phyloP scores from a whole-genome alignment of 768 basidiomycete species.

The Trametes cinnabarina region DNA sequence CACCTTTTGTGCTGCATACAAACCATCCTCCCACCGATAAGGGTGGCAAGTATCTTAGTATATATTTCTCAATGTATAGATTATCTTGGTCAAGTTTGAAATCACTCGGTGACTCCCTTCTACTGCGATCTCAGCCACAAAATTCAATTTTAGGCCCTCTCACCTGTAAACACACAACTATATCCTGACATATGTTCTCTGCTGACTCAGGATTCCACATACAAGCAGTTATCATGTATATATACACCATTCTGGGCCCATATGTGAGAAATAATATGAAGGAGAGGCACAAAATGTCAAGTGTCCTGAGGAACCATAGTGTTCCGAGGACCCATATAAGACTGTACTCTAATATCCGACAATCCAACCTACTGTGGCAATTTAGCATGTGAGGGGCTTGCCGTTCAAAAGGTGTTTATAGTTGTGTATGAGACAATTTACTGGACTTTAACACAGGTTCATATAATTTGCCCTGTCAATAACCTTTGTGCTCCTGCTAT shows the following conservation, averaged over 20 bases:
- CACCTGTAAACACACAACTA: background rate
- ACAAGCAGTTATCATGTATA: background rate
- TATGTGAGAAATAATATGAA: background rate
- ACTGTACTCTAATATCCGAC: no score
- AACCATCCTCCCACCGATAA: background rate
- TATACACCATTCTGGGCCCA: background rate
- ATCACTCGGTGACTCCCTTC: background rate
- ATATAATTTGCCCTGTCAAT: no score
- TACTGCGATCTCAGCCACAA: background rate
- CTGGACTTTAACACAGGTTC: no score
- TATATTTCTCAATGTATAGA: background rate
- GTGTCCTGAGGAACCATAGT: no score
- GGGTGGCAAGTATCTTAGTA: background rate
- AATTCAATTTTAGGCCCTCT: background rate
- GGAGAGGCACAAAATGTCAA: background rate
- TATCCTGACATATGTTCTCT: background rate
- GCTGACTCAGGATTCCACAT: background rate
- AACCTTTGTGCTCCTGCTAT: no score
- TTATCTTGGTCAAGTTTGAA: background rate
- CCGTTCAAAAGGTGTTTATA: background rate
- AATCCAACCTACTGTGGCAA: no score
- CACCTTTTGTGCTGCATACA: background rate
- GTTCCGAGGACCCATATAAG: background rate
- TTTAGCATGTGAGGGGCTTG: background rate
- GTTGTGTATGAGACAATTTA: background rate